Conservation (phyloP, 805 yeast genomes). For the Myxozyma melibiosi region DNA sequence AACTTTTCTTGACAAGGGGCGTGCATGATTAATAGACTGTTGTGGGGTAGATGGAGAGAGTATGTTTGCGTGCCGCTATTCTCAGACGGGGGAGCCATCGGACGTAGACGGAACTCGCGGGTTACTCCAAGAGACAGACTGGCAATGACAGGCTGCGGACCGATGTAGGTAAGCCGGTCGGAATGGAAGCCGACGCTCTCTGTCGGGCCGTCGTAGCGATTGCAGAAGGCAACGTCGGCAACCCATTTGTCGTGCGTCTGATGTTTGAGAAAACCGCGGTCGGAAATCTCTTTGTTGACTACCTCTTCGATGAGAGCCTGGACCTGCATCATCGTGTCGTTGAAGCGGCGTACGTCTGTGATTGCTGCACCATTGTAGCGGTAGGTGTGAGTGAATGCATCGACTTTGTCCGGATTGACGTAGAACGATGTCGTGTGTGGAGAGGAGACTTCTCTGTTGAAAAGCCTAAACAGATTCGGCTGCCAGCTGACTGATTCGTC, state of each 20-base stretch:
- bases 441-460: slow-evolving; percentile 62
- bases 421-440: slow-evolving; percentile 55
- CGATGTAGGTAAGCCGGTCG: slow-evolving; percentile 69
- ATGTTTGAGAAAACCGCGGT: slow-evolving; percentile 43
- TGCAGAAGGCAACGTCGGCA: slow-evolving; percentile 58
- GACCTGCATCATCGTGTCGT: slow-evolving; percentile 47
- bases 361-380: slow-evolving; percentile 48
- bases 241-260: slow-evolving; percentile 52
- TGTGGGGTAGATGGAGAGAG: slow-evolving; percentile 68
- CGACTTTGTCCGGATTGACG: slow-evolving; percentile 35
- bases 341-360: slow-evolving; percentile 43
- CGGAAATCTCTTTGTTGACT: slow-evolving; percentile 46
- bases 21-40: slow-evolving; percentile 69
- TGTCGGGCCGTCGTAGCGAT: slow-evolving; percentile 53
- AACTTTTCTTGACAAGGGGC: slow-evolving; percentile 78
- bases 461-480: slow-evolving; percentile 57
- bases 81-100: not conserved
- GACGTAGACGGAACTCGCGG: slow-evolving; percentile 51
- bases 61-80: slow-evolving; percentile 42
- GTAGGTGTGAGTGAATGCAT: slow-evolving; percentile 30
- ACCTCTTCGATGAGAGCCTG: slow-evolving; percentile 46
- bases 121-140: slow-evolving; percentile 71
- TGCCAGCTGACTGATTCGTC: slow-evolving; percentile 48
- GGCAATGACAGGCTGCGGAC: slow-evolving; percentile 70
- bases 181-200: slow-evolving; percentile 74